Evolutionary conservation across 495 filamentous ascomycete genomes (phyloP), one percentile per base, ranked within the genome.

Genomic region (Daldinia vernicosa): DNA sequence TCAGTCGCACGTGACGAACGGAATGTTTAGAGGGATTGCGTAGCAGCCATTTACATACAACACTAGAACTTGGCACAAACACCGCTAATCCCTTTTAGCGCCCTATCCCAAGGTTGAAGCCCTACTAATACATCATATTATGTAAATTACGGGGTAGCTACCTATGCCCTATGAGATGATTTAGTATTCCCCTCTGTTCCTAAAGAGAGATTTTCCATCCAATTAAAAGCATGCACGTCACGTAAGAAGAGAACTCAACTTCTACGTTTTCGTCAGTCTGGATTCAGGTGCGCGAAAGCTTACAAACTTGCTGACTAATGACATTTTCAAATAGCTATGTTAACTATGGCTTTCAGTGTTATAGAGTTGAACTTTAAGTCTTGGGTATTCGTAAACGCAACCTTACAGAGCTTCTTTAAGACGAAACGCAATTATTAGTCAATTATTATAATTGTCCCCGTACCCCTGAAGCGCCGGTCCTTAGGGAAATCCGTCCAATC

Each of bases 131-230:
- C 39, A 56, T 33, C 47, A n/a, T 57, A 55, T 67, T 61, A 61
- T 61, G 65, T 61, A 67, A 63, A 51, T 43, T 54, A 53, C 9
- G 45, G 58, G 50, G 52, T 33, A 67, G 50, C 56, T 67, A 60
- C 60, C 56, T 67, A 60, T 67, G 64, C 64, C 64, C 47, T 67
- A 66, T 26, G 45, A 47, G 22, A 51, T 51, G 24, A 53, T 30
- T 30, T 53, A 53, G 12, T 26, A 52, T 30, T 15, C 15, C 14
- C 50, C 26, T 53, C 24, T 22, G 5, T 30, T 17, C 27, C 26
- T 8, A n/a, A n/a, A 30, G 27, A 30, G 30, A n/a, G 26, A 1
- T 53, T 30, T 53, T 4, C 24, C 27, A 30, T 53, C 24, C 27
- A 53, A 53, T 53, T 17, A 27, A 53, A 53, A 30, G 6, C 24